Evolutionary conservation across 345 rosid genomes (phyloP).

Genomic region (Lepidium africanum): DNA sequence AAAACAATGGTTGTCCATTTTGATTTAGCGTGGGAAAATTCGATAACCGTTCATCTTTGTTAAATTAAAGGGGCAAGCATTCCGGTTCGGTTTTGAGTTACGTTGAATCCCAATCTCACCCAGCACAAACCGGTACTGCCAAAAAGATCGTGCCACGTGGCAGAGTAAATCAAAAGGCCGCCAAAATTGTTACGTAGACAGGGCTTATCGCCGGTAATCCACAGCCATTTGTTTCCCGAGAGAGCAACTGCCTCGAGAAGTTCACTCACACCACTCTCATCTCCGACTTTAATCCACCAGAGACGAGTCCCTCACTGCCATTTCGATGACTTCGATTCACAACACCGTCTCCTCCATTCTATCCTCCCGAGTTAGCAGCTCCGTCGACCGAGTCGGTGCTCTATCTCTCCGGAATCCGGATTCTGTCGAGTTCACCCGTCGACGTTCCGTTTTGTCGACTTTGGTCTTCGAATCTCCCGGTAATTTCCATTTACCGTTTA

Average conservation of each 20-base stretch:
- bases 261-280: slow-evolving; percentile 6
- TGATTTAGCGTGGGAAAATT: too few species aligned
- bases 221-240: slow-evolving; percentile 20
- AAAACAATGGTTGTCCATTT: too few species aligned
- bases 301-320: background rate
- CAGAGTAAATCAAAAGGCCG: background rate
- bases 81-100: background rate
- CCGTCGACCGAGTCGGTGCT: slow-evolving; percentile 22
- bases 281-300: slow-evolving; percentile 8
- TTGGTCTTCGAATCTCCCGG: background rate
- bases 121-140: background rate
- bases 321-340: slow-evolving; percentile 56
- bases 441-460: background rate
- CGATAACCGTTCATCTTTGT: background rate
- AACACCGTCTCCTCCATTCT: slow-evolving; percentile 41
- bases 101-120: background rate
- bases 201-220: slow-evolving; percentile 15
- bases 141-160: background rate
- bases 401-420: slow-evolving; percentile 30
- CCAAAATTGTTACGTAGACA: slow-evolving; percentile 15
- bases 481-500: background rate
- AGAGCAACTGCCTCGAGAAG: background rate
- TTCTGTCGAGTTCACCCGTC: slow-evolving; percentile 42
- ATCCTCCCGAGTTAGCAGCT: slow-evolving; percentile 24
- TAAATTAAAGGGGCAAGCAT: background rate